Percentiles rank a stretch among this genome's conserved stretches.
These are phyloP conservation scores for Avena atlantica DNA, from an alignment of 176 grass and related monocot species.

Conservation along the genomic window DNA sequence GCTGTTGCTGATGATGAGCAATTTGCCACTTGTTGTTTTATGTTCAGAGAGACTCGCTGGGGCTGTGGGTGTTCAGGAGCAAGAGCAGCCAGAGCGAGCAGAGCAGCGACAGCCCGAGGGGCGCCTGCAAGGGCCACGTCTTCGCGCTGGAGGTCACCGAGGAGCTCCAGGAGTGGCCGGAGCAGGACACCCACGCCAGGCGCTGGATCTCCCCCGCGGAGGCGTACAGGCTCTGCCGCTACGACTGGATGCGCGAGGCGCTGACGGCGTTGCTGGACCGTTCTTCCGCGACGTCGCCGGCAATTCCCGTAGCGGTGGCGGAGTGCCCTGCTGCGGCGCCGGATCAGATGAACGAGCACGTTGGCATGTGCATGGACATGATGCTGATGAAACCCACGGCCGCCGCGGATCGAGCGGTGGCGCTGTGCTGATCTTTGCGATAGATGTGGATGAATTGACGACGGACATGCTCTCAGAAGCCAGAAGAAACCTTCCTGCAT, in stretches of 20 bases:
- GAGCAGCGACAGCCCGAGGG: slow-evolving; percentile 54
- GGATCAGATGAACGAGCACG: slow-evolving; percentile 13
- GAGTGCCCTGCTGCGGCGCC: slow-evolving; percentile 10
- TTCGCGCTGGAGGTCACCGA: slow-evolving; percentile 89
- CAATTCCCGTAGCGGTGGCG: background rate
- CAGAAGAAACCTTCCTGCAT: background rate
- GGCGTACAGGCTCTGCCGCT: slow-evolving; percentile 72
- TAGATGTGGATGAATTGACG: background rate
- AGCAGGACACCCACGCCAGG: slow-evolving; percentile 69
- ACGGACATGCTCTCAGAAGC: background rate
- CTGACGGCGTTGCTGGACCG: slow-evolving; percentile 60
- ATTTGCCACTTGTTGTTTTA: background rate
- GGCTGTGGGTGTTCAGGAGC: slow-evolving; percentile 84
- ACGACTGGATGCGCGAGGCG: slow-evolving; percentile 96
- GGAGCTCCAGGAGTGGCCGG: slow-evolving; percentile 71
- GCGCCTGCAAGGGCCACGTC: slow-evolving; percentile 86
- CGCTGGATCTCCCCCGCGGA: slow-evolving; percentile 70
- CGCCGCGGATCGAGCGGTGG: slow-evolving; percentile 53
- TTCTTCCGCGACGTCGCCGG: background rate
- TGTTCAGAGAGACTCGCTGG: slow-evolving; percentile 62
- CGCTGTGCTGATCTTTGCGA: slow-evolving; percentile 55
- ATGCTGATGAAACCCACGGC: slow-evolving; percentile 18
- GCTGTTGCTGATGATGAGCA: background rate
- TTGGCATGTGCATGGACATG: slow-evolving; percentile 47
- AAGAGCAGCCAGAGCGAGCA: slow-evolving; percentile 86